Evolutionary conservation across 2,329 filamentous ascomycete species (phyloP).

Genomic region (Botrytis fabae): DNA sequence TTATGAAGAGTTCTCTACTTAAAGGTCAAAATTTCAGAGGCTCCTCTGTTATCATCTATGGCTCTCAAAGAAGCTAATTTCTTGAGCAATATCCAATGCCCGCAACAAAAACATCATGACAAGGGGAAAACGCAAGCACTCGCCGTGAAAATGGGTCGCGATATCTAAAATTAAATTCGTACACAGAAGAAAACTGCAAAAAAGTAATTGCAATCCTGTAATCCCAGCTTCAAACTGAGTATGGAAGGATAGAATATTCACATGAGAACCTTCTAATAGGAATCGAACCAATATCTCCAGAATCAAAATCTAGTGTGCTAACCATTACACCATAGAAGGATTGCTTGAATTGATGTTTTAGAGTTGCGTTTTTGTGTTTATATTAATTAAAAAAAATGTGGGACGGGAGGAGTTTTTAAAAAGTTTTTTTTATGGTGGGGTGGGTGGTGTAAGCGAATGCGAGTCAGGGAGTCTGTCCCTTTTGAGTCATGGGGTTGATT

Average conservation of each 20-base stretch:
- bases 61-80: no score
- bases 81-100: neutral
- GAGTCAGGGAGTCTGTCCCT: no score
- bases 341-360: neutral
- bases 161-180: neutral
- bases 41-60: no score
- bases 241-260: conserved; percentile 9
- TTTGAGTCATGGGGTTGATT: no score
- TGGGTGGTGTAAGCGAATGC: no score
- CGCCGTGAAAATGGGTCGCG: neutral
- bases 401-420: no score
- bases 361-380: no score
- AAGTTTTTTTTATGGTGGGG: no score
- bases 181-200: no score
- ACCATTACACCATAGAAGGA: conserved; percentile 17
- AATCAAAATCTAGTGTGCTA: conserved; percentile 1
- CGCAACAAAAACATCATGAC: neutral
- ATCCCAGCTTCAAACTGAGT: conserved; percentile 1
- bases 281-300: conserved; percentile 15
- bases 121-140: neutral
- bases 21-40: no score
- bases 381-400: no score
- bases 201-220: neutral
- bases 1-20: no score
- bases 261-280: conserved; percentile 1